Evolutionary conservation across 768 basidiomycete genomes (phyloP).

Genomic region (Podaxis sp.): DNA sequence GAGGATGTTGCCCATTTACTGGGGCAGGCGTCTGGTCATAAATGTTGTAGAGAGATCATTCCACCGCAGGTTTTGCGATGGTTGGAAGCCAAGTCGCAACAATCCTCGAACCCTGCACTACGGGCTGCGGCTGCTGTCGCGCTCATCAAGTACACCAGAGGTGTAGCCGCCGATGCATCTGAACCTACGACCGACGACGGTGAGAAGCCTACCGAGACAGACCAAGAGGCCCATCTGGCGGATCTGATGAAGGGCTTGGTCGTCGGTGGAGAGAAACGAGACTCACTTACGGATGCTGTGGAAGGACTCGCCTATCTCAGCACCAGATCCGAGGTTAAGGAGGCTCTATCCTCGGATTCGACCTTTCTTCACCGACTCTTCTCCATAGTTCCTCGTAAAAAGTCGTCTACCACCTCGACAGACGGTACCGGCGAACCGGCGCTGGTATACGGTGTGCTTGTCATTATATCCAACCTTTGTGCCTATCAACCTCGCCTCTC

Average conservation of each 20-base stretch:
- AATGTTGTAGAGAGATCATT: constrained; percentile 61
- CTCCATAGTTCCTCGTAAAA: constrained; percentile 50
- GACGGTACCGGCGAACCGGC: constrained; percentile 37
- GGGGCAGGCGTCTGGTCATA: constrained; percentile 73
- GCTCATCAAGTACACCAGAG: constrained; percentile 72
- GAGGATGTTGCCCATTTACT: constrained; percentile 69
- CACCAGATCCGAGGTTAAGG: constrained; percentile 56
- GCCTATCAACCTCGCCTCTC: constrained; percentile 65
- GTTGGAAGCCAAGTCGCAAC: constrained; percentile 57
- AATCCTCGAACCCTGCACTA: constrained; percentile 38
- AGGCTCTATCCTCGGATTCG: constrained; percentile 48
- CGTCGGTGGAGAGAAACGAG: constrained; percentile 30
- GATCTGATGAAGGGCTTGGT: constrained; percentile 55
- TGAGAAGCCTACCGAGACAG: constrained; percentile 16
- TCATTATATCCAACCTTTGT: constrained; percentile 73
- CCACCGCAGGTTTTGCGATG: constrained; percentile 55
- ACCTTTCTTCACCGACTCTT: constrained; percentile 56
- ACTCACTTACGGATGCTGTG: constrained; percentile 57
- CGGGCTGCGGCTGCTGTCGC: constrained; percentile 68
- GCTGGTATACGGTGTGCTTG: constrained; percentile 72
- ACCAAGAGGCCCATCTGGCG: constrained; percentile 40
- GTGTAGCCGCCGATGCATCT: constrained; percentile 41
- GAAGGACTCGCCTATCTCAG: constrained; percentile 88
- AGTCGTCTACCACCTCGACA: constrained; percentile 19
- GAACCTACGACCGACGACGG: constrained; percentile 19